Conservation (phyloP, 768 basidiomycete species). For the Lactifluus pinguis region DNA sequence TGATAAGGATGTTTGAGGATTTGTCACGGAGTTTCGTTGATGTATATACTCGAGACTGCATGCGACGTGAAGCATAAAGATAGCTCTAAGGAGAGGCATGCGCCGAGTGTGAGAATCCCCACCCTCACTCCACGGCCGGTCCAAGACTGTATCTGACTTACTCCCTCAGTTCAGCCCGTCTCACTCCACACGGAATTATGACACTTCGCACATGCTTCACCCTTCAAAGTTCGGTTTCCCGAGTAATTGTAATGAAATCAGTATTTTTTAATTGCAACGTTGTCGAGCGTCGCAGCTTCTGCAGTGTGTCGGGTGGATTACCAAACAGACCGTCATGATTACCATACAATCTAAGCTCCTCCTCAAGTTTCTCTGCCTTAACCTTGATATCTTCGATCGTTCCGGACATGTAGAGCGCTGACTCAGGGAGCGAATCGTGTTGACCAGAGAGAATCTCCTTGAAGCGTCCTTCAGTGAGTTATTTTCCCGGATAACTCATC, state of each 20-base stretch:
- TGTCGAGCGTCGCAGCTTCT: no score
- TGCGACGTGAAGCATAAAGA: constrained; percentile 79
- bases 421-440: constrained; percentile 88
- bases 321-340: no score
- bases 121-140: no score
- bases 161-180: no score
- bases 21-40: constrained; percentile 90
- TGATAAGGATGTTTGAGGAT: constrained; percentile 97
- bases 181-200: not conserved
- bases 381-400: no score
- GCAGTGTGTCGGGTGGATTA: no score
- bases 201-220: not conserved
- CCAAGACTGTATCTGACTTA: no score
- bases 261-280: not conserved
- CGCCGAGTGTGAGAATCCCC: no score
- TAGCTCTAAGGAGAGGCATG: no score
- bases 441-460: constrained; percentile 90
- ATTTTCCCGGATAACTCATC: constrained; percentile 99
- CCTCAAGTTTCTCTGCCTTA: constrained; percentile 96
- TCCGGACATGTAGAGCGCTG: constrained; percentile 97
- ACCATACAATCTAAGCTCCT: no score
- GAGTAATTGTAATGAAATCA: not conserved
- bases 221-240: not conserved
- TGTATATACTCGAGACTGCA: constrained; percentile 55
- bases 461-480: constrained; percentile 98